Evolutionary conservation across 139 green algal genomes (phyloP), one percentile per base, ranked within the genome.

Genomic region (Chlamydomonas sphaeroides): DNA sequence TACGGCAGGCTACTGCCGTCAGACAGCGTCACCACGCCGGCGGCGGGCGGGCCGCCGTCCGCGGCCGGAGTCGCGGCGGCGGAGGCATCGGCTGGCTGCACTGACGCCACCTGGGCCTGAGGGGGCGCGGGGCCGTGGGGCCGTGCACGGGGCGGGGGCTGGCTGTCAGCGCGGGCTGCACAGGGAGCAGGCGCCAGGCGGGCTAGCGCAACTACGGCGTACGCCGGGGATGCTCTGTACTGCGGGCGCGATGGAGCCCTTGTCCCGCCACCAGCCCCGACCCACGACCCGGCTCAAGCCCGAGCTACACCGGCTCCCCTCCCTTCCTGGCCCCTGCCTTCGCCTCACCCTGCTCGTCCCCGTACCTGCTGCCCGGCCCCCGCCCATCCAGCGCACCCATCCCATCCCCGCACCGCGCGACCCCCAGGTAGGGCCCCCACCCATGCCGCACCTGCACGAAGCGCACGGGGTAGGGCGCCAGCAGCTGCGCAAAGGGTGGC

Each of bases 401-500:
- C 25, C 15, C 53, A 21, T 5, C 53, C 53, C 20, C 17, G 20
- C 53, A 14, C 53, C 14, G 4, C 53, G 20, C 53, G n/a, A n/a
- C n/a, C n/a, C n/a, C n/a, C n/a, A n/a, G n/a, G 20, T 28, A 4
- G 15, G 15, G 21, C 23, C 61, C 5, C 5, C 61, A 3, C 61
- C 2, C 3, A 7, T 36, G 59, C 6, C 63, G 10, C 42, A 68
- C 72, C 74, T 95, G 93, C 38, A 98, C 67, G 66, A 98, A 98
- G n/a, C 84, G 83, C 14, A 97, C 91, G 21, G 88, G 78, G 86
- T 96, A 98, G 21, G 93, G 91, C 4, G 90, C 93, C 53, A 99
- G 90, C 66, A 99, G 89, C 69, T 98, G 89, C 6, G 57, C 62
- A 84, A 98, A 98, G 18, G 53, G 39, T 1, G 97, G 97, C 30